Evolutionary conservation across 202 grass and related monocot species (phyloP).

Genomic region (Setaria viridis): DNA sequence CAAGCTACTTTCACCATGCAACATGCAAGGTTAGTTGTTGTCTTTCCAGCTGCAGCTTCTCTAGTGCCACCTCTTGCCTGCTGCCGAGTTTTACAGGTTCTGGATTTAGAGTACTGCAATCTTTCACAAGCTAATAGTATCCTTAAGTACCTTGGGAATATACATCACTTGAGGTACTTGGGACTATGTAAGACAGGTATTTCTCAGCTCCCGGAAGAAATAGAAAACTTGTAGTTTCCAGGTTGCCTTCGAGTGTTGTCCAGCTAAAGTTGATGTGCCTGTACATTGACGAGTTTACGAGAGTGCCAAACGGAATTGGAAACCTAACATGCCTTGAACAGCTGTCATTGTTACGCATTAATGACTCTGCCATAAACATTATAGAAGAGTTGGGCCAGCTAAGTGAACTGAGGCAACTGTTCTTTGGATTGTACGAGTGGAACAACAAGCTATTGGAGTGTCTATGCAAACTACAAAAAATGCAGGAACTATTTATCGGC

Average conservation of each 20-base stretch:
- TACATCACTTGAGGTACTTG: background rate
- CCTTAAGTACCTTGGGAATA: background rate
- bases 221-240: background rate
- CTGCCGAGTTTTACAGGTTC: background rate
- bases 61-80: no score
- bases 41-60: background rate
- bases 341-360: background rate
- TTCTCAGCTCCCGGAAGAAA: background rate
- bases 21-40: background rate
- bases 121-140: background rate
- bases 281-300: background rate
- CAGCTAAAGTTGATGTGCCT: background rate
- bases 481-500: background rate
- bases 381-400: background rate
- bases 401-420: background rate
- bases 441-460: background rate
- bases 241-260: background rate
- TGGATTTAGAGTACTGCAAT: background rate
- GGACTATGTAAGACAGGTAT: rapidly evolving
- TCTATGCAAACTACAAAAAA: background rate
- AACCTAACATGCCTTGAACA: background rate
- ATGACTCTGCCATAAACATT: background rate
- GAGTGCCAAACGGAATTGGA: background rate
- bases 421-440: rapidly evolving
- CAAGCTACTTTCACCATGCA: background rate